Conservation (phyloP, 257 asterid species). For the Solanum pennellii region DNA sequence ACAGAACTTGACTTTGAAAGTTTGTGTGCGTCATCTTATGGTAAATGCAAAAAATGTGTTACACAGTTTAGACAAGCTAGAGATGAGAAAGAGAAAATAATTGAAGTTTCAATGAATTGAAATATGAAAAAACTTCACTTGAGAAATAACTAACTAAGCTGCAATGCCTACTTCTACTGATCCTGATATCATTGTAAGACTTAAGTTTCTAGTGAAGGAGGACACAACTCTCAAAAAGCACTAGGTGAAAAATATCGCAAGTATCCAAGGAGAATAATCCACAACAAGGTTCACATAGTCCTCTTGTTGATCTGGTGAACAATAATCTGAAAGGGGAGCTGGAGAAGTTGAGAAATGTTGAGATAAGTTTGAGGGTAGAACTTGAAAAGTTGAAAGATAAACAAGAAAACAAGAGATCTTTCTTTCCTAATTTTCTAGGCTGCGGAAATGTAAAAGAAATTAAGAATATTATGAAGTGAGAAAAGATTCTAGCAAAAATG, state of each 20-base stretch:
- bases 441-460: not conserved
- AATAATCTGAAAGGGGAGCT: conserved; percentile 5
- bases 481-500: not conserved
- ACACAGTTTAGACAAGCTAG: conserved; percentile 51
- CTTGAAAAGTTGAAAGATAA: conserved; percentile 8
- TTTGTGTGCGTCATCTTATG: conserved; percentile 56
- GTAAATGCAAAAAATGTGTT: conserved; percentile 66
- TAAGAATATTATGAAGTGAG: conserved; percentile 2
- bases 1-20: conserved; percentile 53
- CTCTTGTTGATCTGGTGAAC: not conserved
- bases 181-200: conserved; percentile 8
- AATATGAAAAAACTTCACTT: conserved; percentile 22
- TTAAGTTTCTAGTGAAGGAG: conserved; percentile 6
- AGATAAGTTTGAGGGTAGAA: conserved; percentile 15
- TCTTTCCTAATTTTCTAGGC: conserved; percentile 1
- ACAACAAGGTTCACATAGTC: not conserved
- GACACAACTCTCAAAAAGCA: conserved; percentile 20
- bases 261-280: not conserved
- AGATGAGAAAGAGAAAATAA: conserved; percentile 44
- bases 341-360: conserved; percentile 12
- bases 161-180: conserved; percentile 15
- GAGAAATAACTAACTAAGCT: conserved; percentile 36
- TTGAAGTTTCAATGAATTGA: conserved; percentile 34
- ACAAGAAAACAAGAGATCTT: conserved; percentile 4
- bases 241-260: conserved; percentile 22